Conservation (phyloP, 2,329 filamentous ascomycete genomes). For the Diaporthe amygdali region DNA sequence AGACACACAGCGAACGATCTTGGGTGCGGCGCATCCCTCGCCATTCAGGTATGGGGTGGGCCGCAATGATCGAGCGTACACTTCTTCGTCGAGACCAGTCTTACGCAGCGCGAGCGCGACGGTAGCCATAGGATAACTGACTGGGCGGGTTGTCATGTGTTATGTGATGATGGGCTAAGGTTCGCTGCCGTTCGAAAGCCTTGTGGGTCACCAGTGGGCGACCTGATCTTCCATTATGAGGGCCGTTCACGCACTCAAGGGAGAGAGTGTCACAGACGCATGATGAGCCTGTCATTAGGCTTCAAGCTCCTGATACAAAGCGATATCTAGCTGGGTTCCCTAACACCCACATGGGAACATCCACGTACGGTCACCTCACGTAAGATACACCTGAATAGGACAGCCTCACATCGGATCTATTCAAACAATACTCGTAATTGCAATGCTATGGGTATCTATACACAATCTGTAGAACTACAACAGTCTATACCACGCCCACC, state of each 20-base stretch:
- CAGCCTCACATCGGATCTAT: too few relatives aligned
- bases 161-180: background rate
- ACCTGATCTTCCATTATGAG: too few relatives aligned
- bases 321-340: too few relatives aligned
- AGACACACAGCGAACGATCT: conserved; percentile 52
- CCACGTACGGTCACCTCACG: too few relatives aligned
- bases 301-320: too few relatives aligned
- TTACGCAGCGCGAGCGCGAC: background rate
- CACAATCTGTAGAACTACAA: conserved; percentile 7
- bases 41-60: conserved; percentile 46
- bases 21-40: conserved; percentile 55
- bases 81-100: conserved; percentile 24
- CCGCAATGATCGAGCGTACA: conserved; percentile 59
- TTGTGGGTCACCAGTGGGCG: too few relatives aligned
- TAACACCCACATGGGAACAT: too few relatives aligned
- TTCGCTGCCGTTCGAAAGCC: too few relatives aligned
- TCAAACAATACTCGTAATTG: background rate
- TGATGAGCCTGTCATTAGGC: too few relatives aligned
- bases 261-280: too few relatives aligned
- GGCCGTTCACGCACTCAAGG: too few relatives aligned
- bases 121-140: fast-evolving
- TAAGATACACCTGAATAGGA: too few relatives aligned
- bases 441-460: conserved; percentile 10
- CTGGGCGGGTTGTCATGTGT: background rate
- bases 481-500: background rate